Base-by-base conservation (phyloP, 495 filamentous ascomycete genomes). In the Clohesyomyces aquaticus region DNA sequence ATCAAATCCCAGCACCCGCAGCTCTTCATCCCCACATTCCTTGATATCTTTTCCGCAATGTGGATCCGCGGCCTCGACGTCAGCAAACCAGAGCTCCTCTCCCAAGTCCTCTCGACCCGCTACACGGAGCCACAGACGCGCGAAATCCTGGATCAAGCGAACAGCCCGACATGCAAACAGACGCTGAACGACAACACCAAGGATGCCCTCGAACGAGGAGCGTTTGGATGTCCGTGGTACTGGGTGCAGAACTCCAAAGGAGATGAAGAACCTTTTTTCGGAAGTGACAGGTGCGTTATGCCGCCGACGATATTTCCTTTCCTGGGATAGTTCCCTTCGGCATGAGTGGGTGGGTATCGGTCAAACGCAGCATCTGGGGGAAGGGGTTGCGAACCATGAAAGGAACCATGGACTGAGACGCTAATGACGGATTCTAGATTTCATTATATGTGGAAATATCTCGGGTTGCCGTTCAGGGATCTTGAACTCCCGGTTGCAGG, bases 141-240 rank as follows among this genome's bases (percentile, higher is more conserved):
- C 16, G 70, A 68, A 6, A 87, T 91, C 60, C 28, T 90, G 8
- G 66, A 61, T 0, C 81, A 77, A 0, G 81, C 82, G 0, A 72
- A 58, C 8, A 73, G 67, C 22, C 73, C 77, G 0, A 75, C 85
- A 67, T 80, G 81, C 62, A 93, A 93, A 76, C 74, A 83, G 26
- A 73, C 71, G 26, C 71, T 92, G 51, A 80, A 77, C 51, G 77
- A 72, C 2, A 81, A 82, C 28, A 91, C 88, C 28, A 73, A 82
- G 59, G 78, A 80, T 63, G 84, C 80, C 4, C 66, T 91, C 11
- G 80, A 85, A 42, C 73, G 69, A 18, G 89, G 89, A 0, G 88
- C 88, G 0, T 92, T 88, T 74, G 89, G 89, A 0, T 84, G 84
- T 54, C 89, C 89, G 0, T 93, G 89, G 87, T 78, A 90, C 60